Base-by-base conservation (phyloP, 495 filamentous ascomycete genomes). In the Lindgomyces ingoldianus region DNA sequence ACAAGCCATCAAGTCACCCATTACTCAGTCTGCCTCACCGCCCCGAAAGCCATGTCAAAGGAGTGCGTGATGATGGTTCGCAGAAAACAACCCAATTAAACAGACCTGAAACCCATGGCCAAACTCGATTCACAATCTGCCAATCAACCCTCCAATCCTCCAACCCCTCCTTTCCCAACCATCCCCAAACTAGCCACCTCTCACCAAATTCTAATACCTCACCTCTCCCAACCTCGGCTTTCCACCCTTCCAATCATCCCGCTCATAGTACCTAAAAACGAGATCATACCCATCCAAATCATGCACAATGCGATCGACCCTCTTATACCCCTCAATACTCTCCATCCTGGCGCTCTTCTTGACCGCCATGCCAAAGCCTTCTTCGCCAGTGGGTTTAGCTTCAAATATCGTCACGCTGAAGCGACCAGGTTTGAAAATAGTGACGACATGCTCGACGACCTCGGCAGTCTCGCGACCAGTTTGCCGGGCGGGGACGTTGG, bases 351-450 rank as follows among this genome's bases (percentile, higher is more conserved):
- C 79, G 57, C 80, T 84, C 60, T 85, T 83, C 47, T 83, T 76
- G 80, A 16, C 71, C 56, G 52, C 33, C 50, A 77, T 73, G 49
- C 74, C 73, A 9, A 74, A 50, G 48, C 61, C 68, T 42, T 80
- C 81, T 44, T 75, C 77, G 21, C 69, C 49, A 29, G 72, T 75
- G 18, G 83, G 80, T 81, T 94, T 94, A 25, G 93, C 87, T 76
- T 99, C 93, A 73, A 99, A 99, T 50, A 99, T 81, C 1, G 95
- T 99, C 50, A 99, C 91, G 67, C 89, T 96, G 83, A 99, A 99
- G 60, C 91, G 89, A 22, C 92, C 93, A 1, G 94, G 94, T 70
- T 89, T 89, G 85, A 99, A 99, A 75, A 98, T 99, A 57, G 82
- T 78, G 56, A 97, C 91, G 21, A 98, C 95, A 60, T 96, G 92